A percentile compares a stretch with the other conserved stretches of the same genome.
These are phyloP conservation scores for Chiua virens DNA, from an alignment of 768 basidiomycete genomes.

Conservation along the genomic window DNA sequence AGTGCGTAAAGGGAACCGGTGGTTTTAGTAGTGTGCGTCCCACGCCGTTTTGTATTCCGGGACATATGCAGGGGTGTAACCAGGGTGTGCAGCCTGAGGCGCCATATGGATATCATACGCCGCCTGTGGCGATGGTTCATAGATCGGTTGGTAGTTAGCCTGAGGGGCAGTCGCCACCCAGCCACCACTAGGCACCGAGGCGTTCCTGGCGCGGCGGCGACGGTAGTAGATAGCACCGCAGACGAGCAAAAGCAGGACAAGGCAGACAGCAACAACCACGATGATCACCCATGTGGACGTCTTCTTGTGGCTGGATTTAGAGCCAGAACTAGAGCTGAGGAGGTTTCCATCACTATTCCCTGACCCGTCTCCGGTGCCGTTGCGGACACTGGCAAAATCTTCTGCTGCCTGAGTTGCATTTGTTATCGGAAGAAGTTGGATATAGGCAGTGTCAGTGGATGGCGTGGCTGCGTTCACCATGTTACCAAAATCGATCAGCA, in stretches of 20 bases:
- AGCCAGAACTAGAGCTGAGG: constrained; percentile 37
- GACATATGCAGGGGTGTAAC: constrained; percentile 11
- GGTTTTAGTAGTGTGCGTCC: constrained; percentile 19
- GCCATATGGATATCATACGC: constrained; percentile 29
- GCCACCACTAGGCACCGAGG: background rate
- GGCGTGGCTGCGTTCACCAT: constrained; percentile 46
- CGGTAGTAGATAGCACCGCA: constrained; percentile 4
- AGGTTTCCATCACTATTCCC: constrained; percentile 34
- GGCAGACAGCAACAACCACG: constrained; percentile 7
- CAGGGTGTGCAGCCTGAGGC: constrained; percentile 6
- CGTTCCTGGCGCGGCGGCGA: constrained; percentile 13
- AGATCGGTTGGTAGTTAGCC: constrained; percentile 21
- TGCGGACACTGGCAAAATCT: constrained; percentile 16
- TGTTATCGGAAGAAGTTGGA: constrained; percentile 63
- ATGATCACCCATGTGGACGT: constrained; percentile 14
- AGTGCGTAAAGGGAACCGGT: background rate
- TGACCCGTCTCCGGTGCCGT: background rate
- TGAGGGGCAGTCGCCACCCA: constrained; percentile 5
- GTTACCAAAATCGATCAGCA: constrained; percentile 64
- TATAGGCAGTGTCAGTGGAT: constrained; percentile 47
- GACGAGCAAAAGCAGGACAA: constrained; percentile 9
- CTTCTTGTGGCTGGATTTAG: constrained; percentile 18
- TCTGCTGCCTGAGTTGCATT: constrained; percentile 39
- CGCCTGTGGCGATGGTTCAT: constrained; percentile 29
- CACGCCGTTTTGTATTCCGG: constrained; percentile 25